Percentiles rank a stretch among this genome's conserved stretches.
phyloP scores from a whole-genome alignment of 2,329 filamentous ascomycete genomes.

The Fusarium odoratissimum region DNA sequence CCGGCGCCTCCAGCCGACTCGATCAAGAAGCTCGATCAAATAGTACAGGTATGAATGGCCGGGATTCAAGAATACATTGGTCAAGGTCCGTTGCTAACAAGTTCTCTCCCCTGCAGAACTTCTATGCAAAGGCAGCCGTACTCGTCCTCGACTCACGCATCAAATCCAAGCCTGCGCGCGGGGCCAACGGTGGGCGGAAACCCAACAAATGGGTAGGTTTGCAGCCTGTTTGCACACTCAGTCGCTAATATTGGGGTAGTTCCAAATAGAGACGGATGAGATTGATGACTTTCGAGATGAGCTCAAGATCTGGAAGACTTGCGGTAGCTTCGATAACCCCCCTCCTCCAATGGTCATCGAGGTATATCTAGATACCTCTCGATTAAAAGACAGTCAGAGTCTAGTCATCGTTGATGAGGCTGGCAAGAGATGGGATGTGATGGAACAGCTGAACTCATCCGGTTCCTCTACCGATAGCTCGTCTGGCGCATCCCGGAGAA shows the following conservation, averaged over 20 bases:
- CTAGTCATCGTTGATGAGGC: constrained; percentile 88
- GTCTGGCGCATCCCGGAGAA: constrained; percentile 57
- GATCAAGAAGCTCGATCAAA: constrained; percentile 87
- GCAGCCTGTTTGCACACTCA: not conserved
- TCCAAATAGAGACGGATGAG: constrained; percentile 94
- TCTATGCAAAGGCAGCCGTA: constrained; percentile 87
- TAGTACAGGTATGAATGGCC: constrained; percentile 76
- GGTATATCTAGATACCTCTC: constrained; percentile 84
- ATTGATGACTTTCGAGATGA: constrained; percentile 88
- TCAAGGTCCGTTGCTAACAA: constrained; percentile 17
- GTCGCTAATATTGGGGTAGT: constrained; percentile 65
- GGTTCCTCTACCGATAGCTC: constrained; percentile 63
- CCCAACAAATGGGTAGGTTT: constrained; percentile 86
- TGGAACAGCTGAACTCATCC: constrained; percentile 80
- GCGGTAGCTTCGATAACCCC: constrained; percentile 79
- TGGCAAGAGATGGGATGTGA: constrained; percentile 92
- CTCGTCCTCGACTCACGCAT: constrained; percentile 86
- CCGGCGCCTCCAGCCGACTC: constrained; percentile 71
- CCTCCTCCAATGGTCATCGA: constrained; percentile 91
- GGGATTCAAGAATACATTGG: not conserved
- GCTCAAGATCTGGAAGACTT: constrained; percentile 82
- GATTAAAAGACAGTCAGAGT: constrained; percentile 84
- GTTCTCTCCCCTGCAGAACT: constrained; percentile 73
- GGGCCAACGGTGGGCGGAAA: constrained; percentile 61
- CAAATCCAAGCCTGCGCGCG: constrained; percentile 67